A percentile compares a stretch with the other conserved stretches of the same genome.
Conservation (phyloP, 306 rosid genomes). For the Dalbergia cochinchinensis region DNA sequence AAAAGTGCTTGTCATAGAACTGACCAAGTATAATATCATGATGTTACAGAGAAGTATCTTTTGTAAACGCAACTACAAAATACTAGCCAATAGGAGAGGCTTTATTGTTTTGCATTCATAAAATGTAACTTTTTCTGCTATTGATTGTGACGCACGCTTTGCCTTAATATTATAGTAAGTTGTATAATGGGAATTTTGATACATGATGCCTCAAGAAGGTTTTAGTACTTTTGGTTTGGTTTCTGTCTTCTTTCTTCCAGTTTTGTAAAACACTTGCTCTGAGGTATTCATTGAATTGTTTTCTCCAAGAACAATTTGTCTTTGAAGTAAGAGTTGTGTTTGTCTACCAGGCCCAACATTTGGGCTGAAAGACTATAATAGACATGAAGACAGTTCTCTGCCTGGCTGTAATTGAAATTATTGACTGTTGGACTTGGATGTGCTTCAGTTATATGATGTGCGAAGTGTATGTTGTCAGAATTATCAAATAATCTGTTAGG, state of each 20-base stretch:
- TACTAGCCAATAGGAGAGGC: not conserved
- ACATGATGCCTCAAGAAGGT: not conserved
- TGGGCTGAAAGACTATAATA: constrained; percentile 10
- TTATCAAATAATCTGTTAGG: constrained; percentile 28
- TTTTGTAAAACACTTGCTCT: not conserved
- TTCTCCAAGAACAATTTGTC: constrained; percentile 11
- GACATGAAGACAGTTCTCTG: constrained; percentile 14
- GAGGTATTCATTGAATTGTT: constrained; percentile 14
- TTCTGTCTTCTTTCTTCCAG: not conserved
- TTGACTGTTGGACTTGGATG: constrained; percentile 7
- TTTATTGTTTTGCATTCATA: constrained; percentile 30
- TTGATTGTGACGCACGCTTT: constrained; percentile 12
- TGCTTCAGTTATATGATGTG: constrained; percentile 6
- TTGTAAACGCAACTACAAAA: constrained; percentile 28
- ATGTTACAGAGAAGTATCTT: constrained; percentile 1
- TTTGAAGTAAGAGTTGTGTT: constrained; percentile 21
- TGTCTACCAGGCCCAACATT: constrained; percentile 11
- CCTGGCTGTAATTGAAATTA: constrained; percentile 22
- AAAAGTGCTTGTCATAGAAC: constrained; percentile 38
- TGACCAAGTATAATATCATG: constrained; percentile 16
- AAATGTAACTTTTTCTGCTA: constrained; percentile 14
- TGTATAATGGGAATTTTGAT: not conserved
- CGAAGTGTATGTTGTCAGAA: not conserved
- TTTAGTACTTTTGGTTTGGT: constrained; percentile 1
- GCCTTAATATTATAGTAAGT: constrained; percentile 13